Evolutionary conservation across 129 eudicot genomes (phyloP).

Genomic region (Lactuca sativa): DNA sequence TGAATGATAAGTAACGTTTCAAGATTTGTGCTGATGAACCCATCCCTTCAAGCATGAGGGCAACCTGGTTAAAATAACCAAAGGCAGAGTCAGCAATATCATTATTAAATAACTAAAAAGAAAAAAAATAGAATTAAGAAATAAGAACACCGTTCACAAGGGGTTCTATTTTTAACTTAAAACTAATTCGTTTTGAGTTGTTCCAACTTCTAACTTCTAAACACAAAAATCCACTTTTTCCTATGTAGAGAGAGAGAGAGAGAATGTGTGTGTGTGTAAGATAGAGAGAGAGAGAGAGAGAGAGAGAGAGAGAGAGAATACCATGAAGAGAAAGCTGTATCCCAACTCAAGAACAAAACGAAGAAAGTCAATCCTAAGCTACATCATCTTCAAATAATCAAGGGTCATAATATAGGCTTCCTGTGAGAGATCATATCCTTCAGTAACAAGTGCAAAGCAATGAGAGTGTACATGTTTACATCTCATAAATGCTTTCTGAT

Average conservation of each 20-base stretch:
- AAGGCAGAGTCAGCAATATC: no score
- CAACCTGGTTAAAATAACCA: no score
- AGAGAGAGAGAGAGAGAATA: constrained; percentile 24
- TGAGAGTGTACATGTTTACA: constrained; percentile 48
- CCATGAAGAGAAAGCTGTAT: constrained; percentile 61
- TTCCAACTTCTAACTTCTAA: no score
- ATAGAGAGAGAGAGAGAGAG: background rate
- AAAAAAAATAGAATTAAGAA: no score
- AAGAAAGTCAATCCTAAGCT: constrained; percentile 57
- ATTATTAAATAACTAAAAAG: no score
- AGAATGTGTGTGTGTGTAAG: background rate
- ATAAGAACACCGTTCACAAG: no score
- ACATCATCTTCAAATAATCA: constrained; percentile 69
- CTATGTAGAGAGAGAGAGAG: constrained; percentile 1
- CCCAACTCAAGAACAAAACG: constrained; percentile 68
- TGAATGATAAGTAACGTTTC: no score
- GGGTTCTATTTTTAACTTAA: no score
- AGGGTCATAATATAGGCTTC: constrained; percentile 64
- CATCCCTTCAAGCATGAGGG: no score
- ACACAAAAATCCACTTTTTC: no score
- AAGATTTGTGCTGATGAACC: no score
- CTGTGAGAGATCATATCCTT: constrained; percentile 54
- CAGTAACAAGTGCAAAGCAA: constrained; percentile 55
- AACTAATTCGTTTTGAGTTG: no score
- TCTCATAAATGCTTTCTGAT: constrained; percentile 50